phyloP scores from a whole-genome alignment of 345 rosid species.

The Lepidium africanum region DNA sequence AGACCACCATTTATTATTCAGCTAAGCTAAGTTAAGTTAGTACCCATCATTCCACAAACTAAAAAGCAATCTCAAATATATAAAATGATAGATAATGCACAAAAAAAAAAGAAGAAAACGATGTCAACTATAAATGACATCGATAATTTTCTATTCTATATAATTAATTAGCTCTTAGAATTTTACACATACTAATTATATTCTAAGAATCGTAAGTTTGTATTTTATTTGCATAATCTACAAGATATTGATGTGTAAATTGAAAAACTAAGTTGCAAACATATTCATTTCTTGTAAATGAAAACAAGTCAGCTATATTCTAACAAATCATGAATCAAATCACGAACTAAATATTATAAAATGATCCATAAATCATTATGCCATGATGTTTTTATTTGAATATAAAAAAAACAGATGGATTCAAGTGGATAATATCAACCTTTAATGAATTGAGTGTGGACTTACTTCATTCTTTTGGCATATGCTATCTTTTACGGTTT shows the following conservation, averaged over 20 bases:
- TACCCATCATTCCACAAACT: conserved; percentile 33
- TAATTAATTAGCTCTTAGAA: not conserved
- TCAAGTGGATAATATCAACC: conserved; percentile 38
- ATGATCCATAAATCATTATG: not conserved
- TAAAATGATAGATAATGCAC: not conserved
- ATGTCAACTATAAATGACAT: not conserved
- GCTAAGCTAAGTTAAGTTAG: conserved; percentile 15
- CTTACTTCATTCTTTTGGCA: conserved; percentile 25
- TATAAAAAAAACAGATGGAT: not conserved
- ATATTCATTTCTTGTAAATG: not conserved
- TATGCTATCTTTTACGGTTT: conserved; percentile 23
- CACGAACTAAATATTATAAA: not conserved
- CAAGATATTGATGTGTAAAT: not conserved
- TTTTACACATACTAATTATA: not conserved
- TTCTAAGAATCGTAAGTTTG: not conserved
- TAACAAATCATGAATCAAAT: not conserved
- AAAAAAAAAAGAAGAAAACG: not conserved
- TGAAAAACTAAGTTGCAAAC: not conserved
- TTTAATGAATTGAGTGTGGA: conserved; percentile 8
- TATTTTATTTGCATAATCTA: not conserved
- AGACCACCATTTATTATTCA: conserved; percentile 4
- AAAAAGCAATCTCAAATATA: conserved; percentile 17
- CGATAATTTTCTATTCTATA: not conserved
- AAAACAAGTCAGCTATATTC: not conserved
- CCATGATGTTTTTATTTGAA: not conserved